Base-by-base conservation (phyloP, 495 filamentous ascomycete species). In the Tuber melanosporum region DNA sequence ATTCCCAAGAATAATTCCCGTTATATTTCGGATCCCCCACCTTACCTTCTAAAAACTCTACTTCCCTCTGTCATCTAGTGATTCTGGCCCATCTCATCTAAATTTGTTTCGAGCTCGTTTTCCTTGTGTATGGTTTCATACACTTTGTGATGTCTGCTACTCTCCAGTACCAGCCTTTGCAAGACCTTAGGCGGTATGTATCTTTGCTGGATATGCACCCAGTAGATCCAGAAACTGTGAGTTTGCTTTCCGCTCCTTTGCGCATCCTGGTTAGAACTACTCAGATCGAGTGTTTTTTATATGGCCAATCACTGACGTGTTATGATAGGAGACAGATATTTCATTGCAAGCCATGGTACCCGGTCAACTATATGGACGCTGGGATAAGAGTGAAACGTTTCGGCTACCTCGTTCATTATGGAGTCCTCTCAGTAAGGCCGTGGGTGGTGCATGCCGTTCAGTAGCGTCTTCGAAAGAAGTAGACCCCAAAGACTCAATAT, bases 171-270 rank as follows among this genome's bases (percentile, higher is more conserved):
- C 76, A 74, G 62, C 78, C 78, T 49, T 69, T 80, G 77, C 77
- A 80, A 71, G 78, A 76, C 52, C 73, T 80, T n/a, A 80, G 74
- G 78, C 78, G 76, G 74, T 76, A 78, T 77, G 77, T 75, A 76
- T 73, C 78, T 73, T 69, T 73, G 44, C 71, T 73, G 47, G 78
- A 80, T 49, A 73, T 73, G 73, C 75, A 73, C 74, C 73, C 77
- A 76, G 71, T 80, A 74, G 77, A 80, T 20, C 74, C 77, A 26
- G 77, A 80, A 72, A 74, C 49, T 70, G 47, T 76, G 70, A 80
- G 77, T 79, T 66, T 36, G 57, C 57, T 32, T 66, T 32, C 32
- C 15, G 17, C 57, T 66, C 26, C 26, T 17, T 36, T 12, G 26
- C 26, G 26, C 14, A 1, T 26, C 6, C 12, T 36, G 15, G 57